Percentiles rank a stretch among this genome's conserved stretches.
These are phyloP conservation scores for Cairneyella variabilis DNA, from an alignment of 495 filamentous ascomycete species.

Conservation along the genomic window DNA sequence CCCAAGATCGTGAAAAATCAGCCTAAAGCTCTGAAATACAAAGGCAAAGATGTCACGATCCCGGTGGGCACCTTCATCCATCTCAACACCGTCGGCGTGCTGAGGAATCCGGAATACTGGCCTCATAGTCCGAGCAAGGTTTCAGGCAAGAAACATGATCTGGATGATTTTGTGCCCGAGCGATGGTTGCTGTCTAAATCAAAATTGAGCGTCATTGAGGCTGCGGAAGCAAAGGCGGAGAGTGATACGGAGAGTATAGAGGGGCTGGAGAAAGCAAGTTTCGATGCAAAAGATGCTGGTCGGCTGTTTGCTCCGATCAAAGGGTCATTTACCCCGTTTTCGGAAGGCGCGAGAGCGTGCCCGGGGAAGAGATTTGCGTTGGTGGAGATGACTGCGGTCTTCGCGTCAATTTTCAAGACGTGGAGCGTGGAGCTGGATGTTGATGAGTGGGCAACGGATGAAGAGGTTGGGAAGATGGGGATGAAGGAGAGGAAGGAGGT, in stretches of 20 bases:
- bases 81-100: conserved; percentile 41
- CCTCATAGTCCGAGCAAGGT: conserved; percentile 36
- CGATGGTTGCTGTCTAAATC: conserved; percentile 50
- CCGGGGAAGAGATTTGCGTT: conserved; percentile 70
- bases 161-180: conserved; percentile 48
- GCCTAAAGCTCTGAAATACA: conserved; percentile 48
- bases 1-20: conserved; percentile 50
- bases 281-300: conserved; percentile 4
- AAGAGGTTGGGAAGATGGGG: conserved; percentile 52
- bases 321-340: conserved; percentile 68
- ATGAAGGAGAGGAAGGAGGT: conserved; percentile 36
- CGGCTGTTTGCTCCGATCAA: conserved; percentile 55
- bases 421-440: conserved; percentile 66
- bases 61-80: conserved; percentile 44
- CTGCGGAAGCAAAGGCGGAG: conserved; percentile 28
- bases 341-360: conserved; percentile 66
- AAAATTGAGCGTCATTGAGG: conserved; percentile 27
- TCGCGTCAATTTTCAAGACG: conserved; percentile 60
- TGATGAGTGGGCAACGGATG: conserved; percentile 56
- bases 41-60: conserved; percentile 45
- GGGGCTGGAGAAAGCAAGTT: conserved; percentile 46
- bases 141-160: conserved; percentile 34
- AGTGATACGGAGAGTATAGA: conserved; percentile 49
- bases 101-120: conserved; percentile 57
- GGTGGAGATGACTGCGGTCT: conserved; percentile 68